These are phyloP conservation scores for Phalaenopsis equestris DNA, from an alignment of 106 monocot genomes.

Conservation along the genomic window DNA sequence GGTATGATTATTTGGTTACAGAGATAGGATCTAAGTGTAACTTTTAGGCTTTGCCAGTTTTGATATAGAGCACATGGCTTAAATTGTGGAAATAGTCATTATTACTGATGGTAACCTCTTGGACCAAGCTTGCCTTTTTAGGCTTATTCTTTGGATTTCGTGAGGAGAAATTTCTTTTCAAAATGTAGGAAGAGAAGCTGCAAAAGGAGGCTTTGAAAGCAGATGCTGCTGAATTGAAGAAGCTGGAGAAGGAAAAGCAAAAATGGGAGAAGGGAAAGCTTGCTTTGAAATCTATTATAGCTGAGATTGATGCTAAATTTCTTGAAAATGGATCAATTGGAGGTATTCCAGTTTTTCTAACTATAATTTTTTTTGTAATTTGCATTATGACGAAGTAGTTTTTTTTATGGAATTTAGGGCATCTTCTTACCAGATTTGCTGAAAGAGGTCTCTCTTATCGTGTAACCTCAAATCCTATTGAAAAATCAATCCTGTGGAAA, in stretches of 20 bases:
- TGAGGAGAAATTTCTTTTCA: not conserved
- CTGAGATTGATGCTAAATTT: slow-evolving; percentile 79
- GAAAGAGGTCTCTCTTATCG: slow-evolving; percentile 67
- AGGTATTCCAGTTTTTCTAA: slow-evolving; percentile 30
- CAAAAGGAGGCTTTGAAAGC: slow-evolving; percentile 71
- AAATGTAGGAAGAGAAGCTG: slow-evolving; percentile 61
- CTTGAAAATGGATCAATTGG: slow-evolving; percentile 73
- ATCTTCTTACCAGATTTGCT: slow-evolving; percentile 66
- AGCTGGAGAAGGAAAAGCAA: slow-evolving; percentile 64
- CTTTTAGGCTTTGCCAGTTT: not conserved
- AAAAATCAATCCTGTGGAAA: slow-evolving; percentile 82
- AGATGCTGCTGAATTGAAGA: slow-evolving; percentile 58
- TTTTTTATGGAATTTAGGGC: slow-evolving; percentile 38
- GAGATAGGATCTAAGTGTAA: not conserved
- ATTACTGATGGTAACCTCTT: not conserved
- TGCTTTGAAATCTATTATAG: slow-evolving; percentile 73
- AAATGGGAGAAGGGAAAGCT: slow-evolving; percentile 92
- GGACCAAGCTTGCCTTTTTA: not conserved
- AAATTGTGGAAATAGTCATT: not conserved
- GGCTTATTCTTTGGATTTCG: not conserved
- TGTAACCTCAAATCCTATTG: slow-evolving; percentile 64
- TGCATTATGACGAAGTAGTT: not conserved
- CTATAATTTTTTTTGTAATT: not conserved
- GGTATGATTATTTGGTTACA: not conserved
- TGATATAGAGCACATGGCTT: not conserved